A percentile compares a stretch with the other conserved stretches of the same genome.
phyloP scores from a whole-genome alignment of 371 early-diverging fungal species.

The Zychaea mexicana region DNA sequence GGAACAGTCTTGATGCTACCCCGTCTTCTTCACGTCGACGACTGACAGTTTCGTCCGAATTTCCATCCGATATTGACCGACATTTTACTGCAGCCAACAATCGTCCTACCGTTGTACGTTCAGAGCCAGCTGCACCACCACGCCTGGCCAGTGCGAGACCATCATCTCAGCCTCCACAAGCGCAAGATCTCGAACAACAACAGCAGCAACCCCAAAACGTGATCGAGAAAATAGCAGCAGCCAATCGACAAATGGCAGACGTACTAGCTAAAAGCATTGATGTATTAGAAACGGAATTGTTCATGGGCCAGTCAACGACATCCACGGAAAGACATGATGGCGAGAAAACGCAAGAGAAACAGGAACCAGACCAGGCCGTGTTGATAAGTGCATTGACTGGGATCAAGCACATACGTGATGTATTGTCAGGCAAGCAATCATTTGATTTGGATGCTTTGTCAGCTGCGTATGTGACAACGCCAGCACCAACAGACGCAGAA shows the following conservation, averaged over 20 bases:
- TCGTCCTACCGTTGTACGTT: background rate
- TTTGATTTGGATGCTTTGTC: conserved; percentile 50
- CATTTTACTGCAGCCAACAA: background rate
- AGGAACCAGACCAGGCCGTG: conserved; percentile 28
- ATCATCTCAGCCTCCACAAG: background rate
- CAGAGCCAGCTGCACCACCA: conserved; percentile 17
- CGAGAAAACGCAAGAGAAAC: conserved; percentile 1
- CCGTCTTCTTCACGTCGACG: conserved; percentile 19
- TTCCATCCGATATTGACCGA: conserved; percentile 39
- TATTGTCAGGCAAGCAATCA: conserved; percentile 53
- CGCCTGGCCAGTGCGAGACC: background rate
- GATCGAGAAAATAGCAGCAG: conserved; percentile 21
- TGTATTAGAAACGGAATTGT: conserved; percentile 54
- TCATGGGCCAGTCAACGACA: background rate
- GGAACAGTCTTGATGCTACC: conserved; percentile 20
- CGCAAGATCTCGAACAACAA: no score
- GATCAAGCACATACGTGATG: conserved; percentile 65
- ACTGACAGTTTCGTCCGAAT: conserved; percentile 36
- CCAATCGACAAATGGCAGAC: conserved; percentile 53
- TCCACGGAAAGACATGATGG: conserved; percentile 2
- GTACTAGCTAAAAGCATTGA: conserved; percentile 56
- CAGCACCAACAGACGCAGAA: background rate
- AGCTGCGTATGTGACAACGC: conserved; percentile 9
- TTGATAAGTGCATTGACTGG: conserved; percentile 53
- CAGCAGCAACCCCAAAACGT: background rate